Base-by-base conservation (phyloP, 2,329 filamentous ascomycete genomes). In the Xylaria sp. region DNA sequence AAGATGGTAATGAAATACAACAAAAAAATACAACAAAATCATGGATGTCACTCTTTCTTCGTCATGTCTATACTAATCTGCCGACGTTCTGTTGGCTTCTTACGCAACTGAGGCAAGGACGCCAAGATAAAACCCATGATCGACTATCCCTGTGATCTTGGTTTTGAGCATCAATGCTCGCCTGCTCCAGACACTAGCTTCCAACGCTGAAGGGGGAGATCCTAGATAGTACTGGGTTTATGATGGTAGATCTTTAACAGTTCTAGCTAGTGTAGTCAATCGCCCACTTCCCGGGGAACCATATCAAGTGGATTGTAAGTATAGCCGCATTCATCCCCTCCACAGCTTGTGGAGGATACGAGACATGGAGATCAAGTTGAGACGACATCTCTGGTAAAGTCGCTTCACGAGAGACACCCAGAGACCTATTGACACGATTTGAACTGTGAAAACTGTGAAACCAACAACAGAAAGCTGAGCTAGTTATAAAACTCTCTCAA, bases 51-150 rank as follows among this genome's bases (percentile, higher is more conserved):
- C 10, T 45, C 42, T 45, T 17, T 25, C 25, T 53, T 36, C 13
- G 22, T 36, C 29, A 31, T 36, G 36, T 13, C 10, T 53, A 13
- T 15, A 36, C 29, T n/a, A 20, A 36, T 22, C 29, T 10, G 11
- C n/a, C 29, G 15, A 53, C 33, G 49, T 11, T 36, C 10, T 36
- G 4, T 7, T 33, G 10, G 55, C 33, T 17, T 58, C 44, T 58
- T 44, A 33, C 61, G 58, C 15, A 22, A 13, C n/a, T 27, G 31
- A 55, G 58, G 61, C n/a, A 47, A 51, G 31, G 50, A 60, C n/a
- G 55, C 62, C 62, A 60, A 61, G 63, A 29, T 65, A 51, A 66
- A 31, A 62, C 59, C n/a, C 36, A 44, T 20, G n/a, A 44, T 58
- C 13, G 17, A 29, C 33, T 50, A 56, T 31, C 58, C 51, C 29